These are phyloP conservation scores for Xanthoconium purpureum DNA, from an alignment of 768 basidiomycete species.

Conservation along the genomic window DNA sequence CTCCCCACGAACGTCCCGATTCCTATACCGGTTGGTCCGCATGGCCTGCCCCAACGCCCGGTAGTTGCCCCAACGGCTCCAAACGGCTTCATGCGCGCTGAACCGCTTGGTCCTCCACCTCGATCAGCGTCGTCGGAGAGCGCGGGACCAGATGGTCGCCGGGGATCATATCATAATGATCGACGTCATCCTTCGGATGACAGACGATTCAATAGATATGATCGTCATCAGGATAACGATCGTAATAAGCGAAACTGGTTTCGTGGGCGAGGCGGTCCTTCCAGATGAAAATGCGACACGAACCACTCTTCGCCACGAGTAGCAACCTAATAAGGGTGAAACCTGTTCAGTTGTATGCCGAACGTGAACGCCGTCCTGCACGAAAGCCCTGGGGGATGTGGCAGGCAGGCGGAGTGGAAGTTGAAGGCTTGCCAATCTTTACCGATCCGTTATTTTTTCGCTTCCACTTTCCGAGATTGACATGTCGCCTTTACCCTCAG, in stretches of 20 bases:
- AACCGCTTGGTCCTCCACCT: constrained; percentile 16
- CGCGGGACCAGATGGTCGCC: constrained; percentile 14
- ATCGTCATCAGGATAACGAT: constrained; percentile 8
- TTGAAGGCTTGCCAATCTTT: neutral
- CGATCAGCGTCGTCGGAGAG: constrained; percentile 19
- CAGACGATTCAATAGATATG: constrained; percentile 11
- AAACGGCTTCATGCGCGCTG: constrained; percentile 14
- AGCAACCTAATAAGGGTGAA: neutral
- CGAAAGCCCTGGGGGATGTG: neutral
- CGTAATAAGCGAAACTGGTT: constrained; percentile 8
- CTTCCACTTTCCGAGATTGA: neutral
- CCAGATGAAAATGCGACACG: neutral
- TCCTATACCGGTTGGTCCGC: neutral
- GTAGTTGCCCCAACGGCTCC: neutral
- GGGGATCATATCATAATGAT: constrained; percentile 17
- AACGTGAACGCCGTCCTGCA: neutral
- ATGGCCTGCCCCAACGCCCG: constrained; percentile 23
- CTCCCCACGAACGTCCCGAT: neutral
- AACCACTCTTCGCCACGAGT: neutral
- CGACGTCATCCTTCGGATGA: constrained; percentile 17
- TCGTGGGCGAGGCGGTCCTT: constrained; percentile 8
- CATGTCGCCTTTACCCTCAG: neutral
- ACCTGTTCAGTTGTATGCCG: too few species aligned
- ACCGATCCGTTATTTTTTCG: neutral
- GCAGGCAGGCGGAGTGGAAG: neutral